These are phyloP conservation scores for Sporothrix curviconia DNA, from an alignment of 2,329 filamentous ascomycete species.

Conservation along the genomic window DNA sequence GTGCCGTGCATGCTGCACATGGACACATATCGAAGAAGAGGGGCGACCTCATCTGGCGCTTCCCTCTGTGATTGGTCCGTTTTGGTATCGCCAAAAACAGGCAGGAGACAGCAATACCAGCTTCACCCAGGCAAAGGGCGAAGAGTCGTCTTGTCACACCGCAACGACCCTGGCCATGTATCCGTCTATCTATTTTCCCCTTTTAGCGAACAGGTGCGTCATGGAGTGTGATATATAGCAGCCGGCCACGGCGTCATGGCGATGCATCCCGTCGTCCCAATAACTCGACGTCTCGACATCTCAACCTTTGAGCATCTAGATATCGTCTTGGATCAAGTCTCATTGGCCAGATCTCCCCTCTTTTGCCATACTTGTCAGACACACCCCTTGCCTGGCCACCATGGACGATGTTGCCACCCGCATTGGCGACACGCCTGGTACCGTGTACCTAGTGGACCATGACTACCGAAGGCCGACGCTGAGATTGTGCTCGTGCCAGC, in stretches of 20 bases:
- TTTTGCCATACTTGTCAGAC: no score
- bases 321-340: no score
- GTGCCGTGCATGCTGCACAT: no score
- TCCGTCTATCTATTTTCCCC: no score
- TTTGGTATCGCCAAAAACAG: not conserved
- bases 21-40: no score
- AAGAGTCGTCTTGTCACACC: no score
- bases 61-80: not conserved
- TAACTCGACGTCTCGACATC: not conserved
- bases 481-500: not conserved
- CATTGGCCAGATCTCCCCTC: no score
- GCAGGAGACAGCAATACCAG: no score
- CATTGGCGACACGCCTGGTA: constrained; percentile 3
- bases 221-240: not conserved
- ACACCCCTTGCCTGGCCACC: no score
- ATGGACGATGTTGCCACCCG: not conserved
- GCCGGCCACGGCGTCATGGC: not conserved
- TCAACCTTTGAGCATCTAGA: not conserved
- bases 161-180: no score
- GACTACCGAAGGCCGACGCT: not conserved
- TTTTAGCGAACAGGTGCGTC: no score
- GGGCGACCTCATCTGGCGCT: not conserved
- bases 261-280: not conserved
- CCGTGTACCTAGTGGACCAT: not conserved
- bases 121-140: no score